Base-by-base conservation (phyloP, 1,139 yeast genomes). In the Hyphopichia khmerensis region DNA sequence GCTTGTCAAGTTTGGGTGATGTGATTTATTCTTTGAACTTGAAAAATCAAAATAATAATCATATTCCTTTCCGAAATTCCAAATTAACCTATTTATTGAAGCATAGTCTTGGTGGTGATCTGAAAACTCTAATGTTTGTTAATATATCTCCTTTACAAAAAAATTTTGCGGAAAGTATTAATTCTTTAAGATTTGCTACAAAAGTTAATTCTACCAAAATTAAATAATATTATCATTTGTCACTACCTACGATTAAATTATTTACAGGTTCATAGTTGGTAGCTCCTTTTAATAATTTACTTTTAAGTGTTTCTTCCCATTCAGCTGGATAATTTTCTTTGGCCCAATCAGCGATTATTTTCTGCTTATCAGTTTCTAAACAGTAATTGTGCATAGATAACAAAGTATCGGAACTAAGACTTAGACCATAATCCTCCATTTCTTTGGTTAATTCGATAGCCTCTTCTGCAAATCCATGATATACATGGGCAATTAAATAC, bases 81-180 rank as follows among this genome's bases (percentile, higher is more conserved):
- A 77, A 78, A 60, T 69, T 93, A 52, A 93, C 99, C 0, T 88
- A 87, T 57, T 67, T 91, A 15, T 69, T 93, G 47, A 95, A 90
- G 55, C 82, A 88, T 57, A 89, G 97, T 35, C 69, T 93, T 35
- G 83, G 88, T 2, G 97, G 96, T 0, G 77, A 80, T 44, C 87
- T 96, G 1, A 93, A 91, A 60, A 90, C 97, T 0, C 69, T 93
- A 45, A 90, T 93, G 97, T 86, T 93, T 72, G 97, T 90, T 13
- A 91, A 90, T 54, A 75, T 91, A 5, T 87, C 96, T 2, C 91
- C 96, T 4, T 64, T 77, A 39, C 62, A 60, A 18, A 66, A 66
- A 23, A 87, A 87, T 59, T 73, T 82, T 40, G 79, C 74, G 50
- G 99, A 93, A 58, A 85, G 96, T 0, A 55, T 91, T 21, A 88